These are phyloP conservation scores for Pseudoturritis turrita DNA, from an alignment of 345 rosid genomes.

Conservation along the genomic window DNA sequence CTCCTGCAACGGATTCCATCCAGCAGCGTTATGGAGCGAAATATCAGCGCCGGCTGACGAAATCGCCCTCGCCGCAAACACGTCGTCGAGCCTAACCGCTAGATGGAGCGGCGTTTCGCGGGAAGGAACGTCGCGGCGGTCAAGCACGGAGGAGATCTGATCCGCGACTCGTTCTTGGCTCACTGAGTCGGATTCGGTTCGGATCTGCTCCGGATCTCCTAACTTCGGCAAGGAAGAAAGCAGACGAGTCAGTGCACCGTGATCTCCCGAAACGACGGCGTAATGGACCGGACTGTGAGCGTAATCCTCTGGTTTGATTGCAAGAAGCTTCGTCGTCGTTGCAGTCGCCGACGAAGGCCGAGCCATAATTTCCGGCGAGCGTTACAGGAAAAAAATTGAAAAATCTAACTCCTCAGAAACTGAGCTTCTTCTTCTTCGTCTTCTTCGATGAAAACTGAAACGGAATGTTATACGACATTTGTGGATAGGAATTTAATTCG, in stretches of 20 bases:
- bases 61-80: slow-evolving; percentile 48
- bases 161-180: slow-evolving; percentile 66
- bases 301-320: slow-evolving; percentile 64
- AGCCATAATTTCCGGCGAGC: slow-evolving; percentile 37
- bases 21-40: slow-evolving; percentile 76
- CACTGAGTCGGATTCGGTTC: slow-evolving; percentile 66
- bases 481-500: slow-evolving; percentile 24
- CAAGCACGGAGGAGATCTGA: slow-evolving; percentile 64
- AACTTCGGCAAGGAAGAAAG: slow-evolving; percentile 62
- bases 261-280: slow-evolving; percentile 78
- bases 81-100: slow-evolving; percentile 67
- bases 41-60: slow-evolving; percentile 77
- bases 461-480: slow-evolving; percentile 19
- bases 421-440: slow-evolving; percentile 15
- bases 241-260: slow-evolving; percentile 56
- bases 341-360: slow-evolving; percentile 39
- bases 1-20: slow-evolving; percentile 96
- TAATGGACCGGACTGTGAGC: slow-evolving; percentile 79
- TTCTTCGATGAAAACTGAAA: slow-evolving; percentile 27
- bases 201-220: slow-evolving; percentile 59
- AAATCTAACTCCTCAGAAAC: neutral
- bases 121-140: slow-evolving; percentile 83
- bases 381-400: neutral
- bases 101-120: slow-evolving; percentile 92
- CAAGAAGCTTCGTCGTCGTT: slow-evolving; percentile 33